phyloP scores from a whole-genome alignment of 2,329 filamentous ascomycete species.

The Graphilbum ipis-grandicollis region DNA sequence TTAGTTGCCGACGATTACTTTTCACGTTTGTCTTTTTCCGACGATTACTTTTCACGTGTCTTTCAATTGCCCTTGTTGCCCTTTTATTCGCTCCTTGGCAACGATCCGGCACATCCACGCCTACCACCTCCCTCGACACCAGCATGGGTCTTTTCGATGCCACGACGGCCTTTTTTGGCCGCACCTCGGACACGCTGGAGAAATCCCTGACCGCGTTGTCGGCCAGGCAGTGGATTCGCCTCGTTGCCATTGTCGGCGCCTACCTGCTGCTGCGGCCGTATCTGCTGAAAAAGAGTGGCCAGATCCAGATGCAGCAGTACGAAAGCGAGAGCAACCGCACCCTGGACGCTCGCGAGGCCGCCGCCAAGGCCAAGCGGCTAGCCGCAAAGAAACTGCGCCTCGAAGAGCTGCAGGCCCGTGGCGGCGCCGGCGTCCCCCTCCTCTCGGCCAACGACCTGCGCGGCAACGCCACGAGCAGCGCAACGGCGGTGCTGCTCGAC shows the following conservation, averaged over 20 bases:
- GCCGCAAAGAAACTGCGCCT: too few species aligned
- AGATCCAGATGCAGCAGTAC: constrained; percentile 45
- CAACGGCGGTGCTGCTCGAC: constrained; percentile 33
- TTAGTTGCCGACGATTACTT: too few species aligned
- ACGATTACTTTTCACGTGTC: too few species aligned
- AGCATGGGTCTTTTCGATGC: constrained; percentile 15
- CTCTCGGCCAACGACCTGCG: constrained; percentile 49
- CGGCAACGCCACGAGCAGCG: constrained; percentile 13
- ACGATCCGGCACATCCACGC: too few species aligned
- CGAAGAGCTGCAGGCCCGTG: too few species aligned
- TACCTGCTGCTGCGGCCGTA: constrained; percentile 63
- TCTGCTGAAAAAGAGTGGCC: constrained; percentile 48
- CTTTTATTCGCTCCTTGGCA: too few species aligned
- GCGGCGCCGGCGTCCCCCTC: constrained; percentile 24
- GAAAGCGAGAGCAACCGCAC: constrained; percentile 39
- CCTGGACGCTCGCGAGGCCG: constrained; percentile 23
- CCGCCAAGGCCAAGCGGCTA: constrained; percentile 8
- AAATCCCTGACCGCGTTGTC: constrained; percentile 32
- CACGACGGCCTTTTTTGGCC: constrained; percentile 12
- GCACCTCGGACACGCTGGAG: constrained; percentile 29
- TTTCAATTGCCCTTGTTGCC: too few species aligned
- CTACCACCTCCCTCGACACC: background rate
- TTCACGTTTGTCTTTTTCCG: too few species aligned
- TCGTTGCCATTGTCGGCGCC: constrained; percentile 53
- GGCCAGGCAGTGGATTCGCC: constrained; percentile 42